A percentile compares a stretch with the other conserved stretches of the same genome.
These are phyloP conservation scores for Aphelidium insulamus DNA, from an alignment of 371 early-diverging fungal species.

Conservation along the genomic window DNA sequence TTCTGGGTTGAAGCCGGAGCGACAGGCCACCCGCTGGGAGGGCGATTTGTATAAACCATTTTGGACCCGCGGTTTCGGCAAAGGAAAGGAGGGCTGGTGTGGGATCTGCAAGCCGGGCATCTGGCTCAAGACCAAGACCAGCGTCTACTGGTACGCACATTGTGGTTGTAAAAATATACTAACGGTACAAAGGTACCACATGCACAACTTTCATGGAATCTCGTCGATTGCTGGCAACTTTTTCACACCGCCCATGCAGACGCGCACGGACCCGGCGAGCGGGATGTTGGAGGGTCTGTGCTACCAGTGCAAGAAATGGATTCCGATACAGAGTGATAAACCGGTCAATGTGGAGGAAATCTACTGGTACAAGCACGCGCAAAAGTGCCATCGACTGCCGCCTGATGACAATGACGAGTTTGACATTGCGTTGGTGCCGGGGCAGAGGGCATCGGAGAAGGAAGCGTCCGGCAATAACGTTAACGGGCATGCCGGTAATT, in stretches of 20 bases:
- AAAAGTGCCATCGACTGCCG: conserved; percentile 85
- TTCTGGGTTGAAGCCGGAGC: too few species aligned
- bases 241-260: conserved; percentile 49
- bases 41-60: conserved; percentile 72
- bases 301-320: conserved; percentile 67
- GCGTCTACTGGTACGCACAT: conserved; percentile 54
- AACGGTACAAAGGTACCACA: conserved; percentile 47
- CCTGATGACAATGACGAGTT: too few species aligned
- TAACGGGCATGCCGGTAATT: too few species aligned
- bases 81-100: conserved; percentile 66
- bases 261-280: conserved; percentile 31
- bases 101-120: conserved; percentile 63
- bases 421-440: too few species aligned
- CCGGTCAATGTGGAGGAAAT: conserved; percentile 52
- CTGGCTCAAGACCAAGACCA: conserved; percentile 81
- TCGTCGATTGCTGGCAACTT: conserved; percentile 63
- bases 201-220: conserved; percentile 79
- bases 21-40: conserved; percentile 25
- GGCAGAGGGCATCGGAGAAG: too few species aligned
- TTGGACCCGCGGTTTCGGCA: conserved; percentile 59
- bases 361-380: conserved; percentile 76
- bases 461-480: too few species aligned
- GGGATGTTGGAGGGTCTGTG: conserved; percentile 60
- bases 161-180: neutral
- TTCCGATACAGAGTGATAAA: conserved; percentile 51